Evolutionary conservation across 169 alveolate species (phyloP), one percentile per base, ranked within the genome.

Genomic region (Babesia ovata): DNA sequence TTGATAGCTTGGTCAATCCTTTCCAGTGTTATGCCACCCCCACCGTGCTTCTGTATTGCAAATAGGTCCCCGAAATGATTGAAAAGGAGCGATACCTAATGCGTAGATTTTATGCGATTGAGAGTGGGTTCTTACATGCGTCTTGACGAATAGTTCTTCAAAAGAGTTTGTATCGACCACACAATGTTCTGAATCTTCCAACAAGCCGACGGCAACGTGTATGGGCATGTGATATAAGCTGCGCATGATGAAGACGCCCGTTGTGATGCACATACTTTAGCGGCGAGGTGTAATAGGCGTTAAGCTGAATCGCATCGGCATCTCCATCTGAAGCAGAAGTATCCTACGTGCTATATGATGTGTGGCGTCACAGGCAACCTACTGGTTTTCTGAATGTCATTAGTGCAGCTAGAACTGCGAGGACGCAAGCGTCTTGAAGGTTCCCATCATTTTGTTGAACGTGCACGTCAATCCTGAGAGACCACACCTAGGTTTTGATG

Each of bases 391-490:
- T 44, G 57, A 70, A 85, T 0, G 84, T 77, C 22, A 73, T n/a
- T 19, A 84, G 56, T 14, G 87, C 84, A 19, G 69, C 87, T 28
- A 85, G 62, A 1, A 91, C 88, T 22, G 91, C 70, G 19, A 85
- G 29, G 6, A 86, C 58, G 28, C 90, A 84, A 12, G 84, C 87
- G 45, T 67, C 88, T 14, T 45, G 53, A 33, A 84, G 85, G 63
- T 85, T 85, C 36, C 91, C 91, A 46, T 70, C 91, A 50, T 85
- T 83, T 84, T 85, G 81, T 21, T 85, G 66, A 14, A 72, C 92
- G 26, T 44, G 85, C 21, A 85, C 53, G 42, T 85, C 58, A 4
- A 78, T 92, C 52, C 91, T 85, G 10, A 85, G 33, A 16, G 79
- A 77, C 91, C 92, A 85, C 12, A 85, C 91, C 91, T 85, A 52